These are phyloP conservation scores for Ceratobasidium sp. DNA, from an alignment of 1,284 basidiomycete genomes.

Conservation along the genomic window DNA sequence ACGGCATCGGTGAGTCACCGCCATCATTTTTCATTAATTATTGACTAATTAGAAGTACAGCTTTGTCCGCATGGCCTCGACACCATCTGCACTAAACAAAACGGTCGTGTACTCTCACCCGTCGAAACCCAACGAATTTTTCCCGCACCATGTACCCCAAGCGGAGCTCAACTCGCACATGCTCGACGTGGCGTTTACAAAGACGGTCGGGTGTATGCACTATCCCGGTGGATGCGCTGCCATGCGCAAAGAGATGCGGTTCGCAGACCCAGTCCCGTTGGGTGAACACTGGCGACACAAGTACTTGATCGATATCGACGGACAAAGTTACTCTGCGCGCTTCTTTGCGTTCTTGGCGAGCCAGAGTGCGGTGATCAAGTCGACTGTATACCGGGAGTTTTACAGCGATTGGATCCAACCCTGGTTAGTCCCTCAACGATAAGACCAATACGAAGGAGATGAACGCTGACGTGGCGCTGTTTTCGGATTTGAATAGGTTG, in stretches of 20 bases:
- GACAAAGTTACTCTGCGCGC: conserved; percentile 92
- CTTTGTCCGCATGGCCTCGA: conserved; percentile 80
- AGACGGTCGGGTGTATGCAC: conserved; percentile 56
- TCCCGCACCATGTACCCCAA: conserved; percentile 65
- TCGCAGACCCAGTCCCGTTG: conserved; percentile 78
- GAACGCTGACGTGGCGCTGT: background rate
- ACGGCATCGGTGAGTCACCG: conserved; percentile 71
- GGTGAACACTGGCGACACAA: conserved; percentile 92
- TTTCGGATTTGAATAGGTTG: conserved; percentile 71
- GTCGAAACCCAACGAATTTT: conserved; percentile 63
- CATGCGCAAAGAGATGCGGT: conserved; percentile 72
- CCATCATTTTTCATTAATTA: conserved; percentile 30
- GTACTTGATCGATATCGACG: conserved; percentile 90
- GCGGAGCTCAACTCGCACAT: conserved; percentile 75
- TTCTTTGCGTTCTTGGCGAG: conserved; percentile 87
- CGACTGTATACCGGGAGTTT: conserved; percentile 89
- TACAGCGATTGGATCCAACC: conserved; percentile 85
- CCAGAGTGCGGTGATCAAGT: conserved; percentile 88
- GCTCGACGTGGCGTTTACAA: conserved; percentile 90
- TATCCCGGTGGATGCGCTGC: conserved; percentile 72
- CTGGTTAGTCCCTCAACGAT: conserved; percentile 60
- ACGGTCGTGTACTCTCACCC: conserved; percentile 82
- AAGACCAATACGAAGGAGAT: conserved; percentile 46
- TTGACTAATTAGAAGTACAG: conserved; percentile 52
- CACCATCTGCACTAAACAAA: conserved; percentile 61